Percentiles rank a stretch among this genome's conserved stretches.
These are phyloP conservation scores for Pholiota conissans DNA, from an alignment of 768 basidiomycete species.

Conservation along the genomic window DNA sequence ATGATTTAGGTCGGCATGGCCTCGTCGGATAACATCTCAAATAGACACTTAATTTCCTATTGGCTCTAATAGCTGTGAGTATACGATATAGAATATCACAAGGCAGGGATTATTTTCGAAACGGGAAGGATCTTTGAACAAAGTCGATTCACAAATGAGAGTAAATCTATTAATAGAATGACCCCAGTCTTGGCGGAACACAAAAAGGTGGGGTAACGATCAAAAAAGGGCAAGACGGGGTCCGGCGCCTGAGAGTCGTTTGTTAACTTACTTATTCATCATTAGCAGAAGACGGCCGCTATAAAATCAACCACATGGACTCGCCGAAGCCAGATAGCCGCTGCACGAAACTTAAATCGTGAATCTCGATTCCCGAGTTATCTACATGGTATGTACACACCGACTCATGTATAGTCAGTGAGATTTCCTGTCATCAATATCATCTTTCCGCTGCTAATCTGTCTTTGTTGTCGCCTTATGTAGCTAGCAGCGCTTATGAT, in stretches of 20 bases:
- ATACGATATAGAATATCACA: background rate
- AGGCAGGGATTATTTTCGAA: background rate
- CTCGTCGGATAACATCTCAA: background rate
- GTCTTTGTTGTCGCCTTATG: no score
- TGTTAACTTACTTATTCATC: background rate
- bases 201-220: background rate
- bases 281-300: background rate
- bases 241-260: background rate
- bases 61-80: background rate
- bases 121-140: background rate
- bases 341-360: no score
- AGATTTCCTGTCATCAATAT: background rate
- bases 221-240: background rate
- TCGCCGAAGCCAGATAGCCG: no score
- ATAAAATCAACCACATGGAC: background rate
- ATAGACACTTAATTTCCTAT: background rate
- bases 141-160: background rate
- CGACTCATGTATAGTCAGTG: background rate
- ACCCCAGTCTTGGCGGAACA: background rate
- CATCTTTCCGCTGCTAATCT: background rate
- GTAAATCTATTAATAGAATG: background rate
- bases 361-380: no score
- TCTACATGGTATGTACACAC: background rate
- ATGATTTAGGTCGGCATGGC: background rate
- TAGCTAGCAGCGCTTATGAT: no score